Evolutionary conservation across 768 basidiomycete species (phyloP), one percentile per base, ranked within the genome.

Genomic region (Tremella fuciformis): DNA sequence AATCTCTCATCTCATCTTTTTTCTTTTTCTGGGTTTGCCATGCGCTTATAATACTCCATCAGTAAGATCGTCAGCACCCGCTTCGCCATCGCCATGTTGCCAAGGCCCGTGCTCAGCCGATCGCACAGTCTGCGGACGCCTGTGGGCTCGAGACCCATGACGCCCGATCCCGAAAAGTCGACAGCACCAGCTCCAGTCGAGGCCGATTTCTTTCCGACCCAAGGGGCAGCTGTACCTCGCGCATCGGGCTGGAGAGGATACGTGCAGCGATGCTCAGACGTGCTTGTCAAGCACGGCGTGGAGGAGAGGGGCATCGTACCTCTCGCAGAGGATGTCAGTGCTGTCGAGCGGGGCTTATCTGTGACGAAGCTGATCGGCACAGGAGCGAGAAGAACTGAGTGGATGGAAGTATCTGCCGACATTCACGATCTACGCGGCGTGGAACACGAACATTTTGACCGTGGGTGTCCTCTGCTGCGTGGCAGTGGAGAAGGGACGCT

Each of bases 361-460:
- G 24, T 39, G 16, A 25, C 16, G 50, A 19, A 4, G 29, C n/a
- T 48, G 19, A 25, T 13, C 13, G 34, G 11, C 22, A 9, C 59
- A 73, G 71, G 70, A 74, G 42, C 60, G 73, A 53, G 67, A 68
- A 13, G 53, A 56, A 13, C 57, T 74, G 37, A 67, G 58, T 24
- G 59, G 62, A 59, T 71, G 70, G 67, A 53, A 62, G 7, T 65
- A 71, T 40, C 55, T 74, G 3, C 73, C 73, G 42, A 70, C 71
- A 54, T 70, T 66, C 47, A 74, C 73, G 15, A 41, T 74, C 3
- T 74, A 70, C 68, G 67, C 73, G 2, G 73, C 70, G 8, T 69
- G 64, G 50, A 74, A 74, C 48, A 71, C 70, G 46, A 74, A 74
- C 50, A 71, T 74, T 42, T 57, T 74, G 11, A 70, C 68, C 24